phyloP scores from a whole-genome alignment of 768 basidiomycete genomes.

The Botryobasidium botryosum region DNA sequence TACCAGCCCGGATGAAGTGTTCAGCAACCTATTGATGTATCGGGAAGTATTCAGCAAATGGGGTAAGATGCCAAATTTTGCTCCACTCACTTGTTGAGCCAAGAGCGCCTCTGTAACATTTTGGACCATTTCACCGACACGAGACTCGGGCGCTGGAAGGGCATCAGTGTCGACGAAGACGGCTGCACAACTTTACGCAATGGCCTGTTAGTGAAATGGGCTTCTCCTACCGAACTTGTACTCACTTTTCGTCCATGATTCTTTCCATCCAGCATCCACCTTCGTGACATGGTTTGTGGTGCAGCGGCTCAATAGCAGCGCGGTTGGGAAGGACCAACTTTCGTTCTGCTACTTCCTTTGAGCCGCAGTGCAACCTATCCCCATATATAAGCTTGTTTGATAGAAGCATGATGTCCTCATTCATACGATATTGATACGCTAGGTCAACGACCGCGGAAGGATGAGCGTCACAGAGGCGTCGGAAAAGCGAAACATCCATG shows the following conservation, averaged over 20 bases:
- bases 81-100: conserved; percentile 24
- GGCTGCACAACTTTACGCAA: conserved; percentile 47
- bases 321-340: conserved; percentile 36
- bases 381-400: conserved; percentile 79
- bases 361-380: conserved; percentile 63
- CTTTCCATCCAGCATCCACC: conserved; percentile 53
- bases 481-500: conserved; percentile 79
- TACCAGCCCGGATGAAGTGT: conserved; percentile 45
- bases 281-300: conserved; percentile 20
- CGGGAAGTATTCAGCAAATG: conserved; percentile 26
- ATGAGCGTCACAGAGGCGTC: conserved; percentile 72
- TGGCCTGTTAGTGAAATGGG: not conserved
- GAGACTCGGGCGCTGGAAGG: conserved; percentile 62
- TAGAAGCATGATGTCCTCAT: conserved; percentile 82
- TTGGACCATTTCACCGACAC: conserved; percentile 77
- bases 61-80: not conserved
- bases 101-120: conserved; percentile 61
- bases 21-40: conserved; percentile 37
- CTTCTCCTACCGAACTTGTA: not conserved
- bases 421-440: conserved; percentile 89
- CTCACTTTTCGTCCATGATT: conserved; percentile 47
- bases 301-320: conserved; percentile 29
- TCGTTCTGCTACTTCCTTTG: conserved; percentile 44
- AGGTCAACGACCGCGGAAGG: conserved; percentile 75
- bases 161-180: conserved; percentile 89